phyloP scores from a whole-genome alignment of 805 yeast genomes.

The Suhomyces sp. region DNA sequence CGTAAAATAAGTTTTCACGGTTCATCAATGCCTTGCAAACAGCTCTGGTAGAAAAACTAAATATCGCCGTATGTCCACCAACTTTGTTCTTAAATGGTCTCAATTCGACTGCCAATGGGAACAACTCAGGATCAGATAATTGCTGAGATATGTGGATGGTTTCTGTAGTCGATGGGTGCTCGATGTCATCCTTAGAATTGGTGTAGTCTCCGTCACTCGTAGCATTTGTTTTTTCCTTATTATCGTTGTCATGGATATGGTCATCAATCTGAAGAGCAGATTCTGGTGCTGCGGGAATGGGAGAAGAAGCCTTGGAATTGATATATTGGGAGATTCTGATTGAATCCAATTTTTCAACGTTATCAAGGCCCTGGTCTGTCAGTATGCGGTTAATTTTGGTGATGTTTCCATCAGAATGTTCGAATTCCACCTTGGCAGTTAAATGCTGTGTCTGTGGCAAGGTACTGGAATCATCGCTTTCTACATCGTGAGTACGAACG shows the following conservation, averaged over 20 bases:
- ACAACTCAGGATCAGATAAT: constrained; percentile 29
- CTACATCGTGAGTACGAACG: too few species aligned
- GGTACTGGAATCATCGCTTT: background rate
- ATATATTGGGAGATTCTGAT: constrained; percentile 3
- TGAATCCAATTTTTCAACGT: constrained; percentile 2
- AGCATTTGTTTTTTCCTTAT: background rate
- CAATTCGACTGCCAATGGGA: constrained; percentile 80
- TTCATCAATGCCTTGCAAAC: constrained; percentile 92
- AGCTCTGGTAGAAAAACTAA: constrained; percentile 85
- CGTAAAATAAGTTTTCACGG: constrained; percentile 90
- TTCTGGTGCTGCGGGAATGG: constrained; percentile 3
- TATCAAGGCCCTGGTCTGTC: constrained; percentile 2
- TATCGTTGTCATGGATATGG: background rate
- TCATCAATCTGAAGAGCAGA: too few species aligned
- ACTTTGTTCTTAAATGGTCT: constrained; percentile 91
- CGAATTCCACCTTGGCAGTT: constrained; percentile 51
- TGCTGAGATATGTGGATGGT: background rate
- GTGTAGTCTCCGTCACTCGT: too few species aligned
- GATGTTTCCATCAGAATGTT: constrained; percentile 33
- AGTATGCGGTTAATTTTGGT: constrained; percentile 19
- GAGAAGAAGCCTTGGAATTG: background rate
- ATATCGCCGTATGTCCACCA: constrained; percentile 98
- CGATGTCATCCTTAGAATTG: background rate
- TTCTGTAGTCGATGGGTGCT: background rate
- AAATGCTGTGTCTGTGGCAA: constrained; percentile 38